Base-by-base conservation (phyloP, 257 asterid species). In the Solanum pennellii region DNA sequence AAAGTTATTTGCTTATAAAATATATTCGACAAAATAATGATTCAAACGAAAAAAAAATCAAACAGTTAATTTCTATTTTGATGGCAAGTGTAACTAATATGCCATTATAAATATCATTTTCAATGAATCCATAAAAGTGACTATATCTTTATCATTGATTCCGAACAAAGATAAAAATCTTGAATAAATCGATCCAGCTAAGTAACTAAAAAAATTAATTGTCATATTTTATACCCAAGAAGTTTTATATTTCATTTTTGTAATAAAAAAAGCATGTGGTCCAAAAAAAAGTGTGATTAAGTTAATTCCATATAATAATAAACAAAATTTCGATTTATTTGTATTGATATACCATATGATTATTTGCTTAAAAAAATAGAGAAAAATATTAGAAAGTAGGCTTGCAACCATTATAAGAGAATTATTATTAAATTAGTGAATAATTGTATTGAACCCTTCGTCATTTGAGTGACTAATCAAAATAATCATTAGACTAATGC, bases 381-480 rank as follows among this genome's bases (percentile, higher is more conserved):
- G 62, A 42, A 3, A 18, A 77, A 27, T 80, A 16, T 80, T 27
- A 10, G 52, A 80, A 47, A 80, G 84, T 27, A 39, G 42, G 66
- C 10, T 27, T 27, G 66, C 42, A 18, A 47, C 42, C 44, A 80
- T 47, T 15, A 80, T 47, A 49, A 47, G 84, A 80, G 42, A 47
- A 45, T 80, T 80, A 47, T 80, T 44, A 80, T 45, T 47, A 80
- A 47, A 80, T 47, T 16, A 47, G 14, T 80, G 84, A 80, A 47
- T 33, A 80, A 80, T 45, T 49, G 9, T 27, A 80, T 80, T 33
- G 84, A 80, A 16, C 4, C n/a, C 12, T 49, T 80, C 44, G 68
- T 77, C 62, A 77, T 77, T 44, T 77, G 65, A 14, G 23, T 49
- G 85, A 80, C 69, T 47, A 80, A 47, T 31, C 39, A 80, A 56